A percentile compares a stretch with the other conserved stretches of the same genome.
Conservation (phyloP, 805 yeast genomes). For the Candida loeiensis region DNA sequence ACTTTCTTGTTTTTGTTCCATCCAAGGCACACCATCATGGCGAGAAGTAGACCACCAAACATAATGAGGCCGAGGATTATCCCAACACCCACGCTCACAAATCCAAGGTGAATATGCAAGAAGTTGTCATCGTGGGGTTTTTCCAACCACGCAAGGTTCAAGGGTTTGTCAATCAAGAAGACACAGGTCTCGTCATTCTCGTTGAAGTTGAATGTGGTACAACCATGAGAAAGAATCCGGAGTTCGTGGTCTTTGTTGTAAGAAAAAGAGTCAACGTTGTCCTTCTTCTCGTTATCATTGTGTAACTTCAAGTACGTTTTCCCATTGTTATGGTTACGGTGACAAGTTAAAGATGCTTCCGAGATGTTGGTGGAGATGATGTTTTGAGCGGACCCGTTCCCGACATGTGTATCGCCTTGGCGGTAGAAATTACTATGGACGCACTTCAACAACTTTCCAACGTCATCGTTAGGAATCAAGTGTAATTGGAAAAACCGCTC, state of each 20-base stretch:
- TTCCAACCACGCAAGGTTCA: slow-evolving; percentile 62
- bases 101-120: slow-evolving; percentile 60
- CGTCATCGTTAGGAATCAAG: slow-evolving; percentile 57
- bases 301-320: slow-evolving; percentile 36
- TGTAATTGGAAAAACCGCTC: slow-evolving; percentile 63
- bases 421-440: slow-evolving; percentile 19
- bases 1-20: background rate
- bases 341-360: slow-evolving; percentile 38
- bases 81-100: slow-evolving; percentile 66
- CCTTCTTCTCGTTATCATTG: background rate
- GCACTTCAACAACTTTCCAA: slow-evolving; percentile 47
- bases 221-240: slow-evolving; percentile 57
- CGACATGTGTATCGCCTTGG: slow-evolving; percentile 1
- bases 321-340: slow-evolving; percentile 20
- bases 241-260: slow-evolving; percentile 56
- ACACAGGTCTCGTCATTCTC: slow-evolving; percentile 45
- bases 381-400: background rate
- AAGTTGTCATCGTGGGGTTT: slow-evolving; percentile 35
- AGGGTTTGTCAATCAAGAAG: slow-evolving; percentile 62
- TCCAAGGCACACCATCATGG: slow-evolving; percentile 13
- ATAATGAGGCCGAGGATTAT: slow-evolving; percentile 56
- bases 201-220: slow-evolving; percentile 37
- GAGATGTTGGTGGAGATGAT: slow-evolving; percentile 40
- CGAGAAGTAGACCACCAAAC: slow-evolving; percentile 18
- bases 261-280: slow-evolving; percentile 15